These are phyloP conservation scores for Cytospora chrysosperma DNA, from an alignment of 2,329 filamentous ascomycete genomes.

Conservation along the genomic window DNA sequence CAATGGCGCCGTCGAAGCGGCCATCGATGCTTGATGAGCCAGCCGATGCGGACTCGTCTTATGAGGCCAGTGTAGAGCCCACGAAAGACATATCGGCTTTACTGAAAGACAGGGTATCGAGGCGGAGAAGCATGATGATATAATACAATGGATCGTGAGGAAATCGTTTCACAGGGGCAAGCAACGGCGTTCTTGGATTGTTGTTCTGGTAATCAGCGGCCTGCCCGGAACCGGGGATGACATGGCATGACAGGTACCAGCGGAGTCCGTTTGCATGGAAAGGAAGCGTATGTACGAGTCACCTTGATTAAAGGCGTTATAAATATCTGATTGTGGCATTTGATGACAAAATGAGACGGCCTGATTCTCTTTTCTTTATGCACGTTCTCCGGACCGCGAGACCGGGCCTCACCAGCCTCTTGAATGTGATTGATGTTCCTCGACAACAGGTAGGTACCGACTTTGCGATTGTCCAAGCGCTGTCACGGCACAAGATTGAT, in stretches of 20 bases:
- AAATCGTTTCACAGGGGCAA: neutral
- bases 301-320: slow-evolving; percentile 12
- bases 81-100: slow-evolving; percentile 26
- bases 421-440: neutral
- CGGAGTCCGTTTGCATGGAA: slow-evolving; percentile 14
- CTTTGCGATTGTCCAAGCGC: neutral
- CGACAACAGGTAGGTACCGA: neutral
- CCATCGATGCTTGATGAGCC: slow-evolving; percentile 30
- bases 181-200: slow-evolving; percentile 6
- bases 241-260: slow-evolving; percentile 13
- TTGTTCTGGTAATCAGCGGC: neutral
- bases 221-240: neutral
- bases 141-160: slow-evolving; percentile 35
- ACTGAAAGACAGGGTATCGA: slow-evolving; percentile 37
- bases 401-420: neutral
- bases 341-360: neutral
- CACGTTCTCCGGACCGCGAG: neutral
- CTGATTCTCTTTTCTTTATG: neutral
- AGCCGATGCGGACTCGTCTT: slow-evolving; percentile 34
- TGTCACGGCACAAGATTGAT: neutral
- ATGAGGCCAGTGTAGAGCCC: slow-evolving; percentile 29
- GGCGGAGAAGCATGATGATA: slow-evolving; percentile 60
- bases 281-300: slow-evolving; percentile 13
- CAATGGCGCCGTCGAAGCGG: slow-evolving; percentile 41
- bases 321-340: slow-evolving; percentile 9